Evolutionary conservation across 2,329 filamentous ascomycete genomes (phyloP).

Genomic region (Shiraia sp.): DNA sequence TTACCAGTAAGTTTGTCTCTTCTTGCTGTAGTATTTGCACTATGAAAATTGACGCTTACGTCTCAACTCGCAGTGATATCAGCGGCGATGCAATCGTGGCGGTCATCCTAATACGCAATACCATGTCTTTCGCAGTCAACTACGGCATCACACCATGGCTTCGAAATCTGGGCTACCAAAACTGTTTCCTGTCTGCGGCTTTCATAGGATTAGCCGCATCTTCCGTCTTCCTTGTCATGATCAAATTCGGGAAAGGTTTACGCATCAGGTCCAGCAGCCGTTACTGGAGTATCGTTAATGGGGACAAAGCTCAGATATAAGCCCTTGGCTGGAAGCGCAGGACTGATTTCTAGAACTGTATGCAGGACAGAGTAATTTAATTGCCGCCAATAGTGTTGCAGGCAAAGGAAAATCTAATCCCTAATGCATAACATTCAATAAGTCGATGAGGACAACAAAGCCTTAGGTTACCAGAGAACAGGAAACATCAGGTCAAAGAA

Average conservation of each 20-base stretch:
- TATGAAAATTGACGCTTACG: too few relatives aligned
- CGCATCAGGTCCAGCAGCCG: constrained; percentile 25
- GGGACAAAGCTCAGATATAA: constrained; percentile 8
- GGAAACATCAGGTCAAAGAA: too few relatives aligned
- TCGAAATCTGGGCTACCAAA: constrained; percentile 47
- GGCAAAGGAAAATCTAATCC: too few relatives aligned
- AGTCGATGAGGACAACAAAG: too few relatives aligned
- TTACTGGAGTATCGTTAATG: constrained; percentile 39
- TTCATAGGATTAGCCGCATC: constrained; percentile 49
- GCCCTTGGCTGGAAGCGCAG: neutral
- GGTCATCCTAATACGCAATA: constrained; percentile 56
- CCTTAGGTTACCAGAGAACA: too few relatives aligned
- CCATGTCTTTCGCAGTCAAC: constrained; percentile 55
- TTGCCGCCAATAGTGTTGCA: too few relatives aligned
- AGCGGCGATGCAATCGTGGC: constrained; percentile 56
- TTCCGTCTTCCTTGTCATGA: constrained; percentile 48
- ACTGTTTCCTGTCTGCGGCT: constrained; percentile 50
- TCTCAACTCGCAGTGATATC: constrained; percentile 34
- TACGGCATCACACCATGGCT: constrained; percentile 57
- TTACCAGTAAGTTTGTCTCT: constrained; percentile 39
- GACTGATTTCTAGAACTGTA: too few relatives aligned
- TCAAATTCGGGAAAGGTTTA: constrained; percentile 55
- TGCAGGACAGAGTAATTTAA: too few relatives aligned
- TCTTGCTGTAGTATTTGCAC: too few relatives aligned
- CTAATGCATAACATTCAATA: too few relatives aligned